Base-by-base conservation (phyloP, 202 grass and related monocot genomes). In the Panicum virgatum region DNA sequence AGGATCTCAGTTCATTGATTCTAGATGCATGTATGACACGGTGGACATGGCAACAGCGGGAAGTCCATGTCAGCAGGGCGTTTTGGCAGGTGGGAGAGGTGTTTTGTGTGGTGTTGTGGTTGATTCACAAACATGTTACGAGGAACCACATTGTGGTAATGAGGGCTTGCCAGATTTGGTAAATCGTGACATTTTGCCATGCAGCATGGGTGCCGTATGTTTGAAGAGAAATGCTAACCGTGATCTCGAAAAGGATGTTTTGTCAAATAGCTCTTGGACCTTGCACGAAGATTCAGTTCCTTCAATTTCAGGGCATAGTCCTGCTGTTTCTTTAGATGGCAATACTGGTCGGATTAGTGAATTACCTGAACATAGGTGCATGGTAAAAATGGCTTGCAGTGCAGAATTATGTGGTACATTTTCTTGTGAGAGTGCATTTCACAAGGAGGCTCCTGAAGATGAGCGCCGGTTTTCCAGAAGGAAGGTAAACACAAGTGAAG, bases 241-340 rank as follows among this genome's bases (percentile, higher is more conserved):
- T 68, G 10, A 76, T 18, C 54, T 69, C 3, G 43, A 57, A 80
- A 75, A 69, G 5, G 77, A 80, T 71, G 51, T 7, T 29, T 48
- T 75, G 40, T 36, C 69, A 65, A 23, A 82, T 5, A 26, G 40
- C 23, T 71, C 45, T 72, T 52, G 48, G 14, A 68, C 38, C 51
- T 60, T 62, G 38, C 37, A 50, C 18, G 37, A 78, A 64, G 66
- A 72, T 89, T 75, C 70, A 62, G 14, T 56, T 63, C 62, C 75
- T 84, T 84, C 76, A 50, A 30, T 12, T 30, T 60, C 62, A n/a
- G 75, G 44, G 61, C 29, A 40, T 22, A 61, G 29, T 46, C 4
- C 81, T 62, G 45, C 62, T 81, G 46, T 48, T 77, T 37, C 26
- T 38, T 81, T 70, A 47, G n/a, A 76, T 89, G 12, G 23, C 63